Percentiles rank a stretch among this genome's conserved stretches.
phyloP scores from a whole-genome alignment of 1,284 basidiomycete genomes.

The Austroboletus novae-zelandiae region DNA sequence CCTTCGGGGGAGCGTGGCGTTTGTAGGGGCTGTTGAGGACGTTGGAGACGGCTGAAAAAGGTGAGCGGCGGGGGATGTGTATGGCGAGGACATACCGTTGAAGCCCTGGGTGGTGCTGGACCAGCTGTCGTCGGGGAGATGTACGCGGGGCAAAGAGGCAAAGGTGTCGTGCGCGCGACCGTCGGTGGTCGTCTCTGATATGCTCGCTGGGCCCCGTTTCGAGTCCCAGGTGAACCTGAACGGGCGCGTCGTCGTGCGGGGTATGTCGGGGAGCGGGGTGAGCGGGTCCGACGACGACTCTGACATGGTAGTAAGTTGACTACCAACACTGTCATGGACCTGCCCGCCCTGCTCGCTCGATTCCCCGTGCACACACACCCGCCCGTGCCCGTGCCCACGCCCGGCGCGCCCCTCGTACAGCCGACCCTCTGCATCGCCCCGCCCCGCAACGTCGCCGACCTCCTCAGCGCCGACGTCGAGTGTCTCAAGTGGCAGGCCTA shows the following conservation, averaged over 20 bases:
- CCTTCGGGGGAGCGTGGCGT: conserved; percentile 80
- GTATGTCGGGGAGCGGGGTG: conserved; percentile 46
- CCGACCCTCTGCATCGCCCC: conserved; percentile 68
- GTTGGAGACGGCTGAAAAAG: conserved; percentile 59
- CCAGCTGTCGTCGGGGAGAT: conserved; percentile 53
- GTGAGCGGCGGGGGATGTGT: conserved; percentile 2
- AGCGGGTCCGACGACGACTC: conserved; percentile 40
- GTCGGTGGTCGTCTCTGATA: conserved; percentile 61
- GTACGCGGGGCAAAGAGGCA: conserved; percentile 40
- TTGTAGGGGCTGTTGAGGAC: conserved; percentile 86
- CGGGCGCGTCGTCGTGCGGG: conserved; percentile 41
- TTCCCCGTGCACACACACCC: conserved; percentile 52
- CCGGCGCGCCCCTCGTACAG: conserved; percentile 18
- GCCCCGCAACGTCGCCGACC: conserved; percentile 36
- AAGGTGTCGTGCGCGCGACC: conserved; percentile 54
- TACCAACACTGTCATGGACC: conserved; percentile 3
- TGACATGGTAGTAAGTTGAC: conserved; percentile 30
- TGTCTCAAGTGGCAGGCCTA: conserved; percentile 86
- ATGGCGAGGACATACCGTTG: conserved; percentile 52
- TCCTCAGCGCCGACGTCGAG: conserved; percentile 72
- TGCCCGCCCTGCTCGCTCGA: conserved; percentile 17
- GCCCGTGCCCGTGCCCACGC: conserved; percentile 33
- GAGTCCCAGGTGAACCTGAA: conserved; percentile 71
- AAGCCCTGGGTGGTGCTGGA: conserved; percentile 77
- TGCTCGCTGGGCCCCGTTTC: conserved; percentile 59